Percentiles rank a stretch among this genome's conserved stretches.
Conservation (phyloP, 2,329 filamentous ascomycete genomes). For the Hypoxylon sp. region DNA sequence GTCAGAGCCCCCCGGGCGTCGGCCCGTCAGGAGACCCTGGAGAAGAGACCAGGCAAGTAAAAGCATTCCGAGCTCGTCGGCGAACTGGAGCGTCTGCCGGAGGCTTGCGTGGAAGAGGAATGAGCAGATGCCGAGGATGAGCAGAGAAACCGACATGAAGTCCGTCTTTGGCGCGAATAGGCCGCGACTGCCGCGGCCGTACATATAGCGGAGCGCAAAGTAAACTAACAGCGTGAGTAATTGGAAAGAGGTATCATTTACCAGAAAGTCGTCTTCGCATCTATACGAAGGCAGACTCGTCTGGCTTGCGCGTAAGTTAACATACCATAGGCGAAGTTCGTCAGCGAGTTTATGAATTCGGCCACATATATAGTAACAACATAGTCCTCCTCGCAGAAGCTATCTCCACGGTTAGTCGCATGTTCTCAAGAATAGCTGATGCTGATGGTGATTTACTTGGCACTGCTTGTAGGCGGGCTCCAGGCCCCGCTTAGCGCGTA, state of each 20-base stretch:
- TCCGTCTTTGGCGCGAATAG: not conserved
- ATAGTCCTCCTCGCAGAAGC: constrained; percentile 3
- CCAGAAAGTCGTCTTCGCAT: not conserved
- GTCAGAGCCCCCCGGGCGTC: not conserved
- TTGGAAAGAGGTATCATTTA: not conserved
- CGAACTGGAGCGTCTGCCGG: not conserved
- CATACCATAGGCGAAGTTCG: not conserved
- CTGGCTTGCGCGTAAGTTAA: not conserved
- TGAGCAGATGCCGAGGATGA: not conserved
- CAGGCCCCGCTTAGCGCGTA: not conserved
- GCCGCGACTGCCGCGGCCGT: not conserved
- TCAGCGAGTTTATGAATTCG: constrained; percentile 2
- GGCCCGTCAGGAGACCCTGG: not conserved
- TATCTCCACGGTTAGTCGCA: not conserved
- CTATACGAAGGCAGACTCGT: not conserved
- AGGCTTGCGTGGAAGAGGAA: constrained; percentile 1
- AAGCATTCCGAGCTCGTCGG: not conserved
- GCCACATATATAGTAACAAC: not conserved
- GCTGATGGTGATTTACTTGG: not conserved
- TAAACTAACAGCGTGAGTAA: not conserved
- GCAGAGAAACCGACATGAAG: constrained; percentile 1
- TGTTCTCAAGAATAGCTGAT: not conserved
- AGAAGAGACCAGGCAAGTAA: not conserved
- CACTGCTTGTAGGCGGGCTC: not conserved
- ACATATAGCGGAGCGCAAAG: not conserved